Conservation (phyloP, 441 rosid species). For the Arabidopsis lyrata region DNA sequence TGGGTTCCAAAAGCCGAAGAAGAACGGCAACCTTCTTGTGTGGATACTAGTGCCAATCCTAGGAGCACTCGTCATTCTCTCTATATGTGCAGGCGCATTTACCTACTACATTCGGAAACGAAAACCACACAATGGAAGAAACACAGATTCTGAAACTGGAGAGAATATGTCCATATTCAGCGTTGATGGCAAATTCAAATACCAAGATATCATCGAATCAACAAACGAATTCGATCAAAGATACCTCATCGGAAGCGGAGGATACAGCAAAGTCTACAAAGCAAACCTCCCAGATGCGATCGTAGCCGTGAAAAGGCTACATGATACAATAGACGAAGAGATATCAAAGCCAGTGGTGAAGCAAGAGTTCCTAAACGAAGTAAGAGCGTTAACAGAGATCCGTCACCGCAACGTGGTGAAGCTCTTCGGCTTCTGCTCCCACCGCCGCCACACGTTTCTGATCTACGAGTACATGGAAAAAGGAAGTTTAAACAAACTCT, state of each 20-base stretch:
- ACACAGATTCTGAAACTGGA: no score
- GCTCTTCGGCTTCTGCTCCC: slow-evolving; percentile 46
- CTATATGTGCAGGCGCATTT: no score
- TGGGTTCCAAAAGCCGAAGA: no score
- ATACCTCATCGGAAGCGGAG: slow-evolving; percentile 29
- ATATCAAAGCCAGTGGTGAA: not conserved
- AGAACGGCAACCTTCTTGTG: no score
- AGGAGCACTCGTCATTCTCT: no score
- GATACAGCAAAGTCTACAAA: slow-evolving; percentile 38
- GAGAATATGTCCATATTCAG: slow-evolving; percentile 38
- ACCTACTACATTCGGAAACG: no score
- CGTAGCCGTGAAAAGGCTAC: slow-evolving; percentile 41
- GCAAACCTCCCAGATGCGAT: slow-evolving; percentile 30
- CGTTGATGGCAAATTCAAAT: slow-evolving; percentile 37
- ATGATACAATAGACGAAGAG: slow-evolving; percentile 10
- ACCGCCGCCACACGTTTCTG: slow-evolving; percentile 32
- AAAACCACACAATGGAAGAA: no score
- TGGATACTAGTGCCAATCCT: no score
- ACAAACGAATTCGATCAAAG: slow-evolving; percentile 27
- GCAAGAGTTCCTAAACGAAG: slow-evolving; percentile 39
- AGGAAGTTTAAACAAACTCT: slow-evolving; percentile 38
- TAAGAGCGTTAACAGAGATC: slow-evolving; percentile 38
- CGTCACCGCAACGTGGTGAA: slow-evolving; percentile 50
- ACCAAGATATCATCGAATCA: slow-evolving; percentile 40
- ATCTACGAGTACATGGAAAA: slow-evolving; percentile 48